These are phyloP conservation scores for Mucor circinelloides DNA, from an alignment of 371 early-diverging fungal species.

Conservation along the genomic window DNA sequence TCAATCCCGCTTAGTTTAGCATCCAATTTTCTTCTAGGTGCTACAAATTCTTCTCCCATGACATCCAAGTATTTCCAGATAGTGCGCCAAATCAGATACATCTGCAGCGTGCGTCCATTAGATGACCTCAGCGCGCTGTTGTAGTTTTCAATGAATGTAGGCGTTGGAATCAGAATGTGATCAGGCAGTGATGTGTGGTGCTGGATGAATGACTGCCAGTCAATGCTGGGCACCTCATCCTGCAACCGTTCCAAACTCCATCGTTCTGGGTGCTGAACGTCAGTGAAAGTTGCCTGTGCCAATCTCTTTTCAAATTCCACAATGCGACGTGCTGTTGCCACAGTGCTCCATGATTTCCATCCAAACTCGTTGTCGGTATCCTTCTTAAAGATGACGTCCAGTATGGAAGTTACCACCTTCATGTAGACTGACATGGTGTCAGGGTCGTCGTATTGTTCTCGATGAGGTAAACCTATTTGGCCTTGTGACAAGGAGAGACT, in stretches of 20 bases:
- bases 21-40: slow-evolving; percentile 26
- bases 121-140: slow-evolving; percentile 10
- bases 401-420: slow-evolving; percentile 30
- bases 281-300: slow-evolving; percentile 14
- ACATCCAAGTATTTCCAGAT: slow-evolving; percentile 37
- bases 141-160: background rate
- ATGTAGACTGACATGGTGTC: slow-evolving; percentile 30
- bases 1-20: slow-evolving; percentile 43
- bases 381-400: slow-evolving; percentile 25
- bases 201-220: slow-evolving; percentile 42
- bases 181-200: slow-evolving; percentile 25
- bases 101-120: slow-evolving; percentile 35
- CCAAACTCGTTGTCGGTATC: slow-evolving; percentile 35
- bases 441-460: slow-evolving; percentile 51
- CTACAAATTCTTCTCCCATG: slow-evolving; percentile 29
- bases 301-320: slow-evolving; percentile 54
- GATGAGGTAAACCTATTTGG: slow-evolving; percentile 55
- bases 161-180: slow-evolving; percentile 28
- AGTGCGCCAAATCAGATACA: slow-evolving; percentile 47
- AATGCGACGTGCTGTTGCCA: slow-evolving; percentile 47
- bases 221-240: slow-evolving; percentile 37
- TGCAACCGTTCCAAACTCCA: slow-evolving; percentile 35
- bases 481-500: slow-evolving; percentile 38
- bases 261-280: background rate
- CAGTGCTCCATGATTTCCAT: slow-evolving; percentile 35